Evolutionary conservation across 805 yeast species (phyloP), one percentile per base, ranked within the genome.

Genomic region (Candida sithepensis): DNA sequence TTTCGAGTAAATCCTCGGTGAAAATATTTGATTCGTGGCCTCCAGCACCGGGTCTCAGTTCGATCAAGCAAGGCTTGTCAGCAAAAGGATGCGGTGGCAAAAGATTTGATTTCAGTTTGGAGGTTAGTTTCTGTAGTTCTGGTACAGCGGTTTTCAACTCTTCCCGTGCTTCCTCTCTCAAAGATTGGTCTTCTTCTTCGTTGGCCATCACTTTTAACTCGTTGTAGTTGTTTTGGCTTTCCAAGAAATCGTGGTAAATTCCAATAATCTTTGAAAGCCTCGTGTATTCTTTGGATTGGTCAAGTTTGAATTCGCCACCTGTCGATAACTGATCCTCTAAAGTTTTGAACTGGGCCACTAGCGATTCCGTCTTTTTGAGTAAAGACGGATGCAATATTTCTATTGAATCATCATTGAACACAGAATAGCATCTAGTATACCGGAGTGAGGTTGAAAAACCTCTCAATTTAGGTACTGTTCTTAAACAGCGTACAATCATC

Each of bases 41-140:
- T 14, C 99, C 99, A 2, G 92, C 89, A 7, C 99, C 99, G 0
- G 98, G 97, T 48, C 97, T 74, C 13, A 94, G 67, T 64, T 94
- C 99, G 18, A 94, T 54, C 2, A 94, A 70, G 41, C 96, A 84
- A 0, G 94, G 81, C 51, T 79, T 81, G 41, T 87, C 94, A 3
- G 84, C 77, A 63, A 85, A 87, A 40, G 81, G 83, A 54, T 85
- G 84, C 2, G 87, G 80, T 2, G 97, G 97, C 20, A 92, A 66
- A 4, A 94, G 69, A 38, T 75, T 73, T 5, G 74, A 59, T 49
- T 84, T 80, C n/a, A 88, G 67, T 28, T 68, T 65, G 2, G 66
- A 61, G 0, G 81, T 70, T 1, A 77, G 60, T 9, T 63, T 54
- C 3, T 64, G 62, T 9, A 88, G 63, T 12, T 64, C 61, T 0